Evolutionary conservation across 352 stramenopile genomes (phyloP), one percentile per base, ranked within the genome.

Genomic region (Peronosclerospora sorghi): DNA sequence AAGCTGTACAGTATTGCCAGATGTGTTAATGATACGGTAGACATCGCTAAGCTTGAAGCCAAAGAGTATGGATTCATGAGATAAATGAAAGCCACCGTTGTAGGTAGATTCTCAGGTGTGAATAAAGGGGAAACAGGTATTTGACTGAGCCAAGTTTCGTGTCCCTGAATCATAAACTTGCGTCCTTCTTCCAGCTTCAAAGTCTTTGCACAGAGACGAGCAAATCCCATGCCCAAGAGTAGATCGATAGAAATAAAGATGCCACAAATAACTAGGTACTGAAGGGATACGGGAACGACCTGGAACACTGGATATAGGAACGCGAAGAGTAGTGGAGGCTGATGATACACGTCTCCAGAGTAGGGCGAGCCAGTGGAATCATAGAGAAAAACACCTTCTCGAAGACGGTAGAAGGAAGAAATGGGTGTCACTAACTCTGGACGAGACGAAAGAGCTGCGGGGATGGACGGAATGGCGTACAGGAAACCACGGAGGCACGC

Each of bases 51-150:
- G 41, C 59, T 80, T 12, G 76, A 78, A 2, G 60, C 68, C 28
- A 92, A 36, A 23, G 76, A 75, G 47, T 86, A 88, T 36, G 79
- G 76, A 41, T 92, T 89, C 51, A 88, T 75, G 24, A 92, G 41
- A 19, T 70, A 76, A 48, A 86, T 72, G 28, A 71, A 64, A 2
- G 73, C 66, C 1, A 71, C 66, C 9, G 63, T 80, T 0, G 35
- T 41, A 0, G 79, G 65, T 10, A 89, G 21, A 21, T 68, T 62
- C 1, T 65, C 26, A 8, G 65, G 58, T 32, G 48, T 27, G 29
- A 92, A 68, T 0, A 92, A 60, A 10, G 72, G 74, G 15, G 79
- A 92, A 12, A 92, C 62, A 0, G 79, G 79, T 28, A 86, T 61
- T 36, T 65, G 52, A 41, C 73, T 73, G 34, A 86, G 64, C 72